Base-by-base conservation (phyloP, 2,329 filamentous ascomycete species). In the Byssoonygena ceratinophila region DNA sequence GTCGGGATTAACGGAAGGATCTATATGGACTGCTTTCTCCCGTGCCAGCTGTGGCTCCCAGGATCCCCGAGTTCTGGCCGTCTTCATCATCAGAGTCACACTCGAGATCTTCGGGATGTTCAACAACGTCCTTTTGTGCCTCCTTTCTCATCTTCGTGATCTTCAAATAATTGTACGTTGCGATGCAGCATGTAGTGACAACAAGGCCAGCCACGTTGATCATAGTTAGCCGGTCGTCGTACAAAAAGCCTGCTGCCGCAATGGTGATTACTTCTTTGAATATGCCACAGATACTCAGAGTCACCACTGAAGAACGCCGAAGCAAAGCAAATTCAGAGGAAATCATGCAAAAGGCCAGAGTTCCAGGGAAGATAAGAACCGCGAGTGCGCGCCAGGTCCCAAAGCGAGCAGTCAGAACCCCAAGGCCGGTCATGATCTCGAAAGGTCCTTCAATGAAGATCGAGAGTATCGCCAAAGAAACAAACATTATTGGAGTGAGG, bases 191-290 rank as follows among this genome's bases (percentile, higher is more conserved):
- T 59, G 97, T 87, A 0, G 92, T 98, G 46, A 94, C 82, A n/a
- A 94, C 64, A 11, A 98, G 74, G 6, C 92, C 92, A 14, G 85
- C 79, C 8, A 96, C 74, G 67, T 98, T 98, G 73, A 98, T 81
- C 0, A 83, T 74, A 0, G 90, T 96, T 43, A 98, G 79, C 46
- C 79, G 80, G 66, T 98, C 92, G 61, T 92, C 80, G 73, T 96
- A 98, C 3, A 95, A 82, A 25, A 94, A 68, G 7, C 88, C 85
- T 0, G 91, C 91, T 0, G 88, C 89, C 37, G 81, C 84, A 63
- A 98, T 97, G 12, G 92, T 98, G 52, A 98, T 83, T 37, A 97
- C 92, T 72, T 98, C 92, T 68, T 98, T 98, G 76, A 98, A 97
- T 57, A 98, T 97, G 56, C 92, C 92, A 57, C 90, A 94, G 60